Percentiles rank a stretch among this genome's conserved stretches.
Evolutionary conservation across 306 rosid species (phyloP).

Genomic region (Arachis hypogaea): DNA sequence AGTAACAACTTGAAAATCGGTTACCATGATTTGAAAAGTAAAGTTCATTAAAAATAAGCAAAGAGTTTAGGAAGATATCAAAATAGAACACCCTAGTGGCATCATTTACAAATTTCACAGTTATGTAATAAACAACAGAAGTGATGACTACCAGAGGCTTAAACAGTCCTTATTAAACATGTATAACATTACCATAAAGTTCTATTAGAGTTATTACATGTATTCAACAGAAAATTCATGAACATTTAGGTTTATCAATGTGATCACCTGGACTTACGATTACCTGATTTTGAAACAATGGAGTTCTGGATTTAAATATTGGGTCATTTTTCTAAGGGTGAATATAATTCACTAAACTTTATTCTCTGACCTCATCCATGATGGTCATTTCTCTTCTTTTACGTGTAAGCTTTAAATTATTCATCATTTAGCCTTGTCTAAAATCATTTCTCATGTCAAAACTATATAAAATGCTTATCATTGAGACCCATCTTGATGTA

Average conservation of each 20-base stretch:
- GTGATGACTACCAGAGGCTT: background rate
- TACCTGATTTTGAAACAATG: conserved; percentile 8
- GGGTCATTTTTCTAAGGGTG: conserved; percentile 18
- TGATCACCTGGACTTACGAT: conserved; percentile 8
- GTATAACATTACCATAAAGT: conserved; percentile 15
- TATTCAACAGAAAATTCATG: conserved; percentile 9
- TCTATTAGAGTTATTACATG: background rate
- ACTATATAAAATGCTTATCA: conserved; percentile 26
- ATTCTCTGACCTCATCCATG: conserved; percentile 22
- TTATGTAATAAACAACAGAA: background rate
- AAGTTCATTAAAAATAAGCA: conserved; percentile 24
- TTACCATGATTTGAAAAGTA: background rate
- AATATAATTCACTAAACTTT: background rate
- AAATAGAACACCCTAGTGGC: background rate
- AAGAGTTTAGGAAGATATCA: conserved; percentile 6
- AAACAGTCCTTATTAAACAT: conserved; percentile 4
- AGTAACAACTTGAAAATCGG: conserved; percentile 39
- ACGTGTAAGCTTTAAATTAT: conserved; percentile 13
- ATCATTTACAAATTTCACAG: conserved; percentile 11
- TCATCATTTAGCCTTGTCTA: conserved; percentile 20
- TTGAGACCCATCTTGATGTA: conserved; percentile 24
- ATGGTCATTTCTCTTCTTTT: conserved; percentile 22
- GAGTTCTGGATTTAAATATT: conserved; percentile 1
- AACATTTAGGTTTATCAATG: background rate
- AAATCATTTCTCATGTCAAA: conserved; percentile 6